Evolutionary conservation across 805 yeast species (phyloP).

Genomic region (Grigorovia jiainica): DNA sequence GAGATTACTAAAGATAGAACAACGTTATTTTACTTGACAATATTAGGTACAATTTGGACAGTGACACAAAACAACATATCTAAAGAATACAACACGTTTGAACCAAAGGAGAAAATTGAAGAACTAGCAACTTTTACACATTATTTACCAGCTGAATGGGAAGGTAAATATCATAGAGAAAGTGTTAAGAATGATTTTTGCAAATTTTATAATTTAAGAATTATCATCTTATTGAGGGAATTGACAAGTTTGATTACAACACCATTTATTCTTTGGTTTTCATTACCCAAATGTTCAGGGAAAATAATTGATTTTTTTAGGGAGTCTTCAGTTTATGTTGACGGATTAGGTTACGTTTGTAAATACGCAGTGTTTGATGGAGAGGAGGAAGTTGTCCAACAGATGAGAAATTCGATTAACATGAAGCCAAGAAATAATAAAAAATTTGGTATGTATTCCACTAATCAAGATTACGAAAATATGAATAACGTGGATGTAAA

Average conservation of each 20-base stretch:
- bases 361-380: slow-evolving; percentile 87
- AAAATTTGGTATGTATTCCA: neutral
- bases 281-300: slow-evolving; percentile 64
- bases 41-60: slow-evolving; percentile 85
- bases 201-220: slow-evolving; percentile 60
- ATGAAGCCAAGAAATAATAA: slow-evolving; percentile 7
- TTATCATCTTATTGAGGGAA: slow-evolving; percentile 65
- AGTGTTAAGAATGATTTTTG: slow-evolving; percentile 79
- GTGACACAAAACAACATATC: slow-evolving; percentile 63
- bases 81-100: slow-evolving; percentile 64
- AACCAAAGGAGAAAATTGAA: slow-evolving; percentile 79
- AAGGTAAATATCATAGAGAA: slow-evolving; percentile 73
- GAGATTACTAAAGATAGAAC: slow-evolving; percentile 77
- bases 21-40: slow-evolving; percentile 76
- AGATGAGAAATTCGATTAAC: slow-evolving; percentile 17
- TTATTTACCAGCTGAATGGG: slow-evolving; percentile 82
- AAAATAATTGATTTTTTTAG: slow-evolving; percentile 83
- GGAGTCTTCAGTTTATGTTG: slow-evolving; percentile 82
- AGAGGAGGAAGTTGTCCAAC: slow-evolving; percentile 37
- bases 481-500: neutral
- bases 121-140: slow-evolving; percentile 84
- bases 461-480: neutral
- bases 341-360: slow-evolving; percentile 91
- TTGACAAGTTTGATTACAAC: slow-evolving; percentile 72
- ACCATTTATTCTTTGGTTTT: slow-evolving; percentile 84